Evolutionary conservation across 2,329 filamentous ascomycete genomes (phyloP), one percentile per base, ranked within the genome.

Genomic region (Colletotrichum graminicola): DNA sequence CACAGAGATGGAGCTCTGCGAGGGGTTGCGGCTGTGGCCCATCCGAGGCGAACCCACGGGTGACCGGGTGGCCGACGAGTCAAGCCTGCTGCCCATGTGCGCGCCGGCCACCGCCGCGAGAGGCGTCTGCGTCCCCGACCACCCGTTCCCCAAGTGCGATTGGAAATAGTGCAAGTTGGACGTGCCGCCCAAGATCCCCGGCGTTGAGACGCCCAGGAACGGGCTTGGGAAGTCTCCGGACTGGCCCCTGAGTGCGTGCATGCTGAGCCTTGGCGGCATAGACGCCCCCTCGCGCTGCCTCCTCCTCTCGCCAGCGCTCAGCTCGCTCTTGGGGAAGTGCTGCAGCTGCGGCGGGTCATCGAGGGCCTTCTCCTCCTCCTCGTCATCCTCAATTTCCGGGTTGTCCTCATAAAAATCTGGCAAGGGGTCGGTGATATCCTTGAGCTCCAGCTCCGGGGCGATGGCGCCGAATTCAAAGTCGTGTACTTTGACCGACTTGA

Each of bases 361-460:
- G 1, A 79, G 80, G 0, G 76, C 77, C 0, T 73, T 77, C 0
- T 81, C 80, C 2, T 83, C 83, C 3, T 82, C 83, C 3, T 84
- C 83, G 2, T 86, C 85, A 3, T 84, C 85, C 7, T 82, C 81
- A 12, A 86, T 85, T 16, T 90, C 88, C 47, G 90, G 84, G 34
- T 93, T 90, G 75, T 93, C 91, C 76, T 98, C 96, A 84, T 99
- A 99, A 79, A 99, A 99, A 77, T 99, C 96, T 0, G 94, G 92
- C 70, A 98, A 88, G 2, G 96, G 96, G 79, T 99, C 95, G 76
- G 95, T 97, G 73, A 99, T 95, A 80, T 98, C 96, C 82, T 98
- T 98, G 77, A 99, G 91, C 79, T 97, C 94, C 52, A 99, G 89
- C 76, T 93, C 89, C 1, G 96, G 96, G 49, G 93, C 87, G 61